Conservation (phyloP, 495 filamentous ascomycete species). For the Lasiosphaeris hirsuta region DNA sequence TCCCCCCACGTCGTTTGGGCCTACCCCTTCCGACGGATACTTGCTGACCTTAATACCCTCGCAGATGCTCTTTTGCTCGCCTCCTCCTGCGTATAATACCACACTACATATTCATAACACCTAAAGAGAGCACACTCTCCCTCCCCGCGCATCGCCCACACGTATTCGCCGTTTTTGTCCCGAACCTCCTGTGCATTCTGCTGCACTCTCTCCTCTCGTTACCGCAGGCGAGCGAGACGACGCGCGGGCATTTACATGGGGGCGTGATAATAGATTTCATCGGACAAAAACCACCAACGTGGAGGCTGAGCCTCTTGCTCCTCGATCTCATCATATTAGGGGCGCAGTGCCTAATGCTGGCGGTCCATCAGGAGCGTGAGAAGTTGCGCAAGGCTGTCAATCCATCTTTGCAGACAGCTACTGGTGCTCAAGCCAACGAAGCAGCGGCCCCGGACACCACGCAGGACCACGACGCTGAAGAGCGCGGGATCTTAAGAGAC, state of each 20-base stretch:
- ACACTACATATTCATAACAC: slow-evolving; percentile 75
- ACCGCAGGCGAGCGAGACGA: slow-evolving; percentile 68
- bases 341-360: slow-evolving; percentile 72
- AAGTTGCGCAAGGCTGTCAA: slow-evolving; percentile 44
- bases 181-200: slow-evolving; percentile 70
- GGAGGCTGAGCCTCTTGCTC: slow-evolving; percentile 58
- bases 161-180: slow-evolving; percentile 64
- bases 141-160: slow-evolving; percentile 67
- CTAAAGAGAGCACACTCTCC: slow-evolving; percentile 56
- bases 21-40: not conserved
- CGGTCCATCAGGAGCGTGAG: slow-evolving; percentile 66
- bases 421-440: slow-evolving; percentile 3
- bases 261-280: slow-evolving; percentile 82
- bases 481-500: slow-evolving; percentile 65
- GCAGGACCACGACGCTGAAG: slow-evolving; percentile 79
- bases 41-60: not conserved
- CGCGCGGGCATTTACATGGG: slow-evolving; percentile 79
- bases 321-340: slow-evolving; percentile 64
- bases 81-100: slow-evolving; percentile 66
- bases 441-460: slow-evolving; percentile 16
- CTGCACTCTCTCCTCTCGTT: slow-evolving; percentile 61
- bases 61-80: slow-evolving; percentile 73
- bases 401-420: slow-evolving; percentile 26
- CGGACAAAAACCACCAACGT: slow-evolving; percentile 72
- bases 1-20: no score